Base-by-base conservation (phyloP, 495 filamentous ascomycete genomes). In the Penicillium chermesinum region DNA sequence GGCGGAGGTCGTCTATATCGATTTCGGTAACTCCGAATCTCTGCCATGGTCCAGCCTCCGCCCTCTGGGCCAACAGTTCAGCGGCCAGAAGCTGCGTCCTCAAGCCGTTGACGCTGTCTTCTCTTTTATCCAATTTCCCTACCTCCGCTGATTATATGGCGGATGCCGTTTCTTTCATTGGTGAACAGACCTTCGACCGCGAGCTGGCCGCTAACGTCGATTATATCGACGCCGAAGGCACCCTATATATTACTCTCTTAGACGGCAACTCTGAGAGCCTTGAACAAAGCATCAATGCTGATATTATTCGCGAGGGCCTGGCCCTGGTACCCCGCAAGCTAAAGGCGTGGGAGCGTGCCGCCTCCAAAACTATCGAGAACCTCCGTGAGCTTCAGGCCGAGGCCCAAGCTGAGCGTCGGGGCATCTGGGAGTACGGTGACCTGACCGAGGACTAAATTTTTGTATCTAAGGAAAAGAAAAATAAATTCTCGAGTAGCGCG, bases 361-460 rank as follows among this genome's bases (percentile, higher is more conserved):
- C 82, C 18, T 76, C 75, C 46, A 83, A 86, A 20, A 80, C 87
- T 14, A 67, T 97, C 52, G 80, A 66, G 8, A 61, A 68, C 45
- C 74, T 96, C 47, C 81, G 72, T 50, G 75, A 77, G 57, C 78
- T 79, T 47, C 83, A 95, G 71, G 69, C 76, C 13, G 75, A 82
- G 67, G 93, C 94, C 2, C 93, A 88, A 76, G 65, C 75, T 7
- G 80, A 80, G 50, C 79, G 87, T 47, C 74, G 80, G 44, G 94
- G 94, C 37, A 91, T 96, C 75, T 97, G 90, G 90, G 91, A 97
- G 75, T 97, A 97, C 71, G 94, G 94, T 48, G 94, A 97, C 68
- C 72, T 94, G 64, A 90, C 85, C 13, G 89, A 91, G 71, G 90
- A 95, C 66, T 88, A 83, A 59, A 43, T 39, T 13, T n/a, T 14